These are phyloP conservation scores for Emericellopsis cladophorae DNA, from an alignment of 2,329 filamentous ascomycete genomes.

Conservation along the genomic window DNA sequence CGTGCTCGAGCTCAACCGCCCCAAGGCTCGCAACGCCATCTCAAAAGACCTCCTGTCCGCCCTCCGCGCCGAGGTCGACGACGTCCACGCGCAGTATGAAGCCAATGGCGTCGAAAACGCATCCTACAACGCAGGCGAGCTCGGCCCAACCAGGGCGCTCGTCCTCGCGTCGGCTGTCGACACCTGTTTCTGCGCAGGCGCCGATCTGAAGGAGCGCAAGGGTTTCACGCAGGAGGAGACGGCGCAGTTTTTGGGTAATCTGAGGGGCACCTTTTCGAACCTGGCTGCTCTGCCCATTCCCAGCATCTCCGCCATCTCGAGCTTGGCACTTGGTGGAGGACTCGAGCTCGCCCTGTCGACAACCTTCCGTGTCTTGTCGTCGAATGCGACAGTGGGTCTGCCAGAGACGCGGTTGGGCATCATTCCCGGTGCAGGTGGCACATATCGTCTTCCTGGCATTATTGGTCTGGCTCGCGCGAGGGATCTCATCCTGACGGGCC, in stretches of 20 bases:
- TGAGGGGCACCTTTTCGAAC: constrained; percentile 63
- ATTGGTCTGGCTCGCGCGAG: constrained; percentile 74
- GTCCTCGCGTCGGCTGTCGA: constrained; percentile 80
- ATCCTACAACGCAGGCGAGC: constrained; percentile 26
- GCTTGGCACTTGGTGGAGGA: constrained; percentile 79
- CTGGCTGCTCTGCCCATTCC: constrained; percentile 72
- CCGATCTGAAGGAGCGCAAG: constrained; percentile 80
- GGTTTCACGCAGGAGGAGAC: constrained; percentile 74
- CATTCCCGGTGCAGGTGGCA: constrained; percentile 88
- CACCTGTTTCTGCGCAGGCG: constrained; percentile 81
- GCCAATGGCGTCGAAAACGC: constrained; percentile 38
- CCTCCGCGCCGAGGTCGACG: constrained; percentile 60
- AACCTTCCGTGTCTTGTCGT: constrained; percentile 76
- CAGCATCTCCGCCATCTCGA: constrained; percentile 79
- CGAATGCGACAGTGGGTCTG: constrained; percentile 65
- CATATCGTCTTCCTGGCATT: constrained; percentile 70
- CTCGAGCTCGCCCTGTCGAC: constrained; percentile 87
- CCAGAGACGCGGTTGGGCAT: constrained; percentile 91
- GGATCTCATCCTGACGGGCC: constrained; percentile 80
- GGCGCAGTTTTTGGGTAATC: constrained; percentile 59
- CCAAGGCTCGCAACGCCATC: constrained; percentile 79
- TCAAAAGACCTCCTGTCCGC: constrained; percentile 64
- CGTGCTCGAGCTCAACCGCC: constrained; percentile 77
- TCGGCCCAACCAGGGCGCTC: constrained; percentile 60
- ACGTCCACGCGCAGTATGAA: constrained; percentile 52